phyloP scores from a whole-genome alignment of 2,329 filamentous ascomycete genomes.

The Alternaria gaisen region DNA sequence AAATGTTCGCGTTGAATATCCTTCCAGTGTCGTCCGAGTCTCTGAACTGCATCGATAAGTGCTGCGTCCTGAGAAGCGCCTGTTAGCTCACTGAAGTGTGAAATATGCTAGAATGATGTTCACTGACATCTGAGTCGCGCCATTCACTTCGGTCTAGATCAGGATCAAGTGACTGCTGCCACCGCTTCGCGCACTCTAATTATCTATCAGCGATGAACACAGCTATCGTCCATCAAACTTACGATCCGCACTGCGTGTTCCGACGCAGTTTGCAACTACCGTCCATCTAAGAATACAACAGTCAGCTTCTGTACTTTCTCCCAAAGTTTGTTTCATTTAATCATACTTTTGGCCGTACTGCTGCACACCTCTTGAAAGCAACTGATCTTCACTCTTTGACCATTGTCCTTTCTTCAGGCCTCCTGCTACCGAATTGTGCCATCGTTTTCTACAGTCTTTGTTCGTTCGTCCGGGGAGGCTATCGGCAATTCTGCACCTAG shows the following conservation, averaged over 20 bases:
- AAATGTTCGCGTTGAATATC: constrained; percentile 49
- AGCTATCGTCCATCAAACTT: constrained; percentile 22
- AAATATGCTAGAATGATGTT: neutral
- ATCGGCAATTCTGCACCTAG: constrained; percentile 49
- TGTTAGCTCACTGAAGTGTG: neutral
- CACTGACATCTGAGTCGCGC: constrained; percentile 47
- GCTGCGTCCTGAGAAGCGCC: constrained; percentile 31
- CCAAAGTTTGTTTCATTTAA: neutral
- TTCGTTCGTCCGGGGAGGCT: constrained; percentile 53
- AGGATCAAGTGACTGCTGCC: constrained; percentile 57
- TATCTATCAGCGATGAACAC: neutral
- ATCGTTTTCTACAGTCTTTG: constrained; percentile 58
- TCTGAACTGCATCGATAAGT: constrained; percentile 45
- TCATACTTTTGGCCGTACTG: constrained; percentile 49
- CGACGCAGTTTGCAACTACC: constrained; percentile 52
- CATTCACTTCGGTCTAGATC: constrained; percentile 53
- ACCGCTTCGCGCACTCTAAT: constrained; percentile 59
- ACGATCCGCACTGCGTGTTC: constrained; percentile 53
- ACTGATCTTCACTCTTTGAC: constrained; percentile 48
- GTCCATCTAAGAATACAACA: constrained; percentile 49
- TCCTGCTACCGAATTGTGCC: constrained; percentile 52
- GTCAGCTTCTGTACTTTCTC: neutral
- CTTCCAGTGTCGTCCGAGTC: constrained; percentile 51
- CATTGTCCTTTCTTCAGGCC: constrained; percentile 55
- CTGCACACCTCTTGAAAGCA: constrained; percentile 46